phyloP scores from a whole-genome alignment of 306 rosid species.

The Trichosanthes cucumerina region DNA sequence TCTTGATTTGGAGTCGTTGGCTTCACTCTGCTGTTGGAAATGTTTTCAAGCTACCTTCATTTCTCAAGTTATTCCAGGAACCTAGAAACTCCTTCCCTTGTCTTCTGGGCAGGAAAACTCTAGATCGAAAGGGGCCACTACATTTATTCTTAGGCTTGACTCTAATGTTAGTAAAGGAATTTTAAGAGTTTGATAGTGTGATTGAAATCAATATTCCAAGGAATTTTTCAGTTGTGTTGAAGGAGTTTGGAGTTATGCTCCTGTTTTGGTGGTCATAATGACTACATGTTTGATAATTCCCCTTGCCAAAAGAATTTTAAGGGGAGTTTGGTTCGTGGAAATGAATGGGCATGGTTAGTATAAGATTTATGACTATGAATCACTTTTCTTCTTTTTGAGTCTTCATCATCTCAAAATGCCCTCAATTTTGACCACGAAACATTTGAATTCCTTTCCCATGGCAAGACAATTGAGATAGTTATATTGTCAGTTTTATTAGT shows the following conservation, averaged over 20 bases:
- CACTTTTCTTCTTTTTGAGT: neutral
- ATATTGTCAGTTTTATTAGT: neutral
- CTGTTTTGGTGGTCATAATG: neutral
- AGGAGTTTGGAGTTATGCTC: neutral
- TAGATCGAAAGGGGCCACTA: neutral
- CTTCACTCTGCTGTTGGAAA: neutral
- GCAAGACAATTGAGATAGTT: neutral
- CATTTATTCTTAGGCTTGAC: neutral
- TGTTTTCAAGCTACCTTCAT: neutral
- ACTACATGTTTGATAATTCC: neutral
- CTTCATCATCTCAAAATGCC: neutral
- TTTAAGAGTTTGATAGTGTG: neutral
- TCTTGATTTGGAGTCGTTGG: neutral
- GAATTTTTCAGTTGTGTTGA: neutral
- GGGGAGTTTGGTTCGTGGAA: neutral
- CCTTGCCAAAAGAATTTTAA: neutral
- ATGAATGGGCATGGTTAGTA: neutral
- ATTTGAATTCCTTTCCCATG: neutral
- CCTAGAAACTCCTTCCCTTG: neutral
- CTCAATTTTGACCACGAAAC: neutral
- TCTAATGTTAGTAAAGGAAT: neutral
- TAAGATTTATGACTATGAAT: neutral
- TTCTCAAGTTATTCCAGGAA: neutral
- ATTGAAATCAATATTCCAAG: neutral
- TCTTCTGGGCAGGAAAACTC: neutral